phyloP scores from a whole-genome alignment of 2,329 filamentous ascomycete species.

The Sporothrix humicola region DNA sequence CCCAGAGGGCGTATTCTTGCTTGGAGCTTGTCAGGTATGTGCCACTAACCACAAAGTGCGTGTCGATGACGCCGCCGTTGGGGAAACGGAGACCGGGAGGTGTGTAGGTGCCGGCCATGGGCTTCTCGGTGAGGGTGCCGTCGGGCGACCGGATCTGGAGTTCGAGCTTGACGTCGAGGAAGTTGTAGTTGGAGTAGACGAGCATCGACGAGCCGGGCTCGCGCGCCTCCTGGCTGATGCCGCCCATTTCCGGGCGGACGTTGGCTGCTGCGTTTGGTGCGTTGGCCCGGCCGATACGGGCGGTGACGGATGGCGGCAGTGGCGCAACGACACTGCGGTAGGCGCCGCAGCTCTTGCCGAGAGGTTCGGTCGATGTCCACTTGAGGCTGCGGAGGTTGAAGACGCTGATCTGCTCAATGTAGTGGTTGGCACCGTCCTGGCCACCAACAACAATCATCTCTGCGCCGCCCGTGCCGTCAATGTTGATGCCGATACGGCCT shows the following conservation, averaged over 20 bases:
- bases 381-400: conserved; percentile 95
- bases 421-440: conserved; percentile 96
- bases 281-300: conserved; percentile 69
- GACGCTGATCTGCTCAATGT: conserved; percentile 98
- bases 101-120: conserved; percentile 85
- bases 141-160: conserved; percentile 86
- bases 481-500: conserved; percentile 82
- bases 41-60: conserved; percentile 95
- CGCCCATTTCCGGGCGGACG: conserved; percentile 51
- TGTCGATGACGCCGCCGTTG: conserved; percentile 93
- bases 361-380: conserved; percentile 87
- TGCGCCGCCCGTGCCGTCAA: conserved; percentile 89
- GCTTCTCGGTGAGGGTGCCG: conserved; percentile 81
- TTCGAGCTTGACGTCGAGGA: conserved; percentile 94
- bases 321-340: conserved; percentile 95
- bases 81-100: conserved; percentile 93
- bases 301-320: conserved; percentile 68
- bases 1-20: conserved; percentile 97
- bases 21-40: conserved; percentile 98
- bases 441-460: conserved; percentile 98
- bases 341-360: conserved; percentile 92
- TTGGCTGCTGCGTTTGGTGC: conserved; percentile 43
- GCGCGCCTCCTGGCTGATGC: conserved; percentile 60
- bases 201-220: conserved; percentile 77
- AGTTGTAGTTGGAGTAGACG: conserved; percentile 99